Evolutionary conservation across 306 rosid genomes (phyloP), one percentile per base, ranked within the genome.

Genomic region (Ammopiptanthus mongolicus): DNA sequence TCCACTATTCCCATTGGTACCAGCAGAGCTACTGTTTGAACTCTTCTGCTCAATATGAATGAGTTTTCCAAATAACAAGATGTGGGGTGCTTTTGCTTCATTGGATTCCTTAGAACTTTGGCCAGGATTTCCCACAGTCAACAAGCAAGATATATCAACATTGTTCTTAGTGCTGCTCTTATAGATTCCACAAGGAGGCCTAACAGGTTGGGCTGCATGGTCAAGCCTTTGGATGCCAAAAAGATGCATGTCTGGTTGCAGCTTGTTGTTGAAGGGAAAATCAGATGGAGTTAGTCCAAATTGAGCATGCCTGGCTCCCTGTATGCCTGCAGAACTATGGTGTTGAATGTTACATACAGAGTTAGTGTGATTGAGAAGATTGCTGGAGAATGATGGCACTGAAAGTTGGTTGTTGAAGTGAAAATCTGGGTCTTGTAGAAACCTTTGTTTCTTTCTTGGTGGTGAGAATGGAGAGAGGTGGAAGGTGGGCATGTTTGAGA

Each of bases 291-390:
- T 80, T 80, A 78, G 84, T 82, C 88, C 95, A 76, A 86, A 83
- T 83, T 84, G 97, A 87, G 89, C 84, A 86, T 96, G 99, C 99
- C 99, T 96, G 99, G 98, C 97, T 96, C 97, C 99, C 99, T 96
- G 98, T 86, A 96, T 89, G 97, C 98, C 87, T 81, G 92, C 86
- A 71, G 90, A 81, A 81, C 79, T 82, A 36, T 67, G 73, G 65
- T 84, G 83, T 63, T 85, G 80, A 71, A 90, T 58, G 67, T 81
- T 78, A 69, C 76, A 72, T 3, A 90, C 76, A 69, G 89, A 58
- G 83, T 80, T 84, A 64, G 77, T 82, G 21, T 89, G 78, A 63
- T 68, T 82, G 42, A 87, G 79, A 81, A 82, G 86, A 67, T 85
- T 79, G 80, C 78, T 25, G 23, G 90, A 74, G 74, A 88, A 25